Percentiles rank a stretch among this genome's conserved stretches.
phyloP scores from a whole-genome alignment of 345 rosid species.

The Heritiera fomes region DNA sequence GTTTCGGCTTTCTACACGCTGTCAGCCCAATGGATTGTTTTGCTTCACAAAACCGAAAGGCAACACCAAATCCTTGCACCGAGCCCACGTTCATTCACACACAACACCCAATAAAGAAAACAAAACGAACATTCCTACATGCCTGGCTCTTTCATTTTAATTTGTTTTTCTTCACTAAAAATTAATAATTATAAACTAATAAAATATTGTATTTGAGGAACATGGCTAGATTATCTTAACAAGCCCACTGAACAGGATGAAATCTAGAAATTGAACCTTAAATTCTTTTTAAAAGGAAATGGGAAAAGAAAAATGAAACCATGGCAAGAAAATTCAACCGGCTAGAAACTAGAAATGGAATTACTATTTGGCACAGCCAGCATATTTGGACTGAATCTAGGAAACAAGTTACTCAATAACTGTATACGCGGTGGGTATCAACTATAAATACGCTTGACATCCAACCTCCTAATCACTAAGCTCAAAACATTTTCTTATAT shows the following conservation, averaged over 20 bases:
- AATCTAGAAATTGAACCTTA: background rate
- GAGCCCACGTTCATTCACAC: background rate
- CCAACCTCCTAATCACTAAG: background rate
- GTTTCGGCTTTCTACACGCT: background rate
- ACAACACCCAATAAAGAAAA: background rate
- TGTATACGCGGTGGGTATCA: background rate
- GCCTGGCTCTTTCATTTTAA: background rate
- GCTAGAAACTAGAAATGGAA: background rate
- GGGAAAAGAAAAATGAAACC: too few species aligned
- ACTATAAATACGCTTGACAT: background rate
- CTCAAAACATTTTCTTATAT: background rate
- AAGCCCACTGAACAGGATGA: background rate
- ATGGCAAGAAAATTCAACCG: too few species aligned
- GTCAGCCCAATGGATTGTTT: background rate
- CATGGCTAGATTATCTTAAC: too few species aligned
- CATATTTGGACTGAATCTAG: background rate
- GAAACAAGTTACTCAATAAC: background rate
- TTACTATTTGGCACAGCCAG: background rate
- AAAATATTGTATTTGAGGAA: too few species aligned
- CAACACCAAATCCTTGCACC: background rate
- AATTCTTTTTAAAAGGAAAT: too few species aligned
- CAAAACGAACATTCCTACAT: background rate
- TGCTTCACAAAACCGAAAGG: background rate
- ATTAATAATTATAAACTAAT: too few species aligned
- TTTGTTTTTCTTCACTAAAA: too few species aligned